Evolutionary conservation across 1,284 basidiomycete species (phyloP), one percentile per base, ranked within the genome.

Genomic region (Leccinum variabile): DNA sequence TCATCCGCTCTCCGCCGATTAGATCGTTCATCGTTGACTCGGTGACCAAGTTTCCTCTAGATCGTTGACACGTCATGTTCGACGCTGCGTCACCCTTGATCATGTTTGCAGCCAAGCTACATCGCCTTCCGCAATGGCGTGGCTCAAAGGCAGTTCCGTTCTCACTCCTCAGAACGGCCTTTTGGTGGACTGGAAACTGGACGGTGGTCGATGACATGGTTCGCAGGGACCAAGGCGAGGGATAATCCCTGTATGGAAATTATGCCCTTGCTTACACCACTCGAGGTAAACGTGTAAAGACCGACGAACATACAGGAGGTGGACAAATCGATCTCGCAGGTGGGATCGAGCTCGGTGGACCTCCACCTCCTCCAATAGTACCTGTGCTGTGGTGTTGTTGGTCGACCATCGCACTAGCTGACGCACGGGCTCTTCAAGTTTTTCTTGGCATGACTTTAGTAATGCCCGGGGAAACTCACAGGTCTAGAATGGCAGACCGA

Each of bases 271-370:
- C 67, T 52, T 79, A 79, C 59, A 85, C 83, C 49, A 16, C 14
- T 84, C 65, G 84, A 85, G 5, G 69, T 59, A 18, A 85, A 85
- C 66, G 55, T 85, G 10, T 67, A 69, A 6, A 70, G 65, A 53
- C 65, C 87, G 65, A 64, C 71, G 58, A 66, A 59, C 8, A 71
- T 85, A 25, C 84, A 81, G 70, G 69, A 66, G 30, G 61, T 62
- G 57, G 77, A 81, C 59, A 86, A 88, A 88, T 88, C 84, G 78
- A 74, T 13, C 79, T 86, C n/a, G 77, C 84, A 14, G 86, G 85
- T 5, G 86, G 85, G 4, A 72, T 73, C 67, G 71, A 67, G 59
- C 66, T 70, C 11, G 59, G 57, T 67, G 32, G 32, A 10, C 32
- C 54, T 61, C 33, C n/a, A 44, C 39, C 18, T 46, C 11, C 18